Conservation (phyloP, 139 green algal species). For the Chlorella sp. region DNA sequence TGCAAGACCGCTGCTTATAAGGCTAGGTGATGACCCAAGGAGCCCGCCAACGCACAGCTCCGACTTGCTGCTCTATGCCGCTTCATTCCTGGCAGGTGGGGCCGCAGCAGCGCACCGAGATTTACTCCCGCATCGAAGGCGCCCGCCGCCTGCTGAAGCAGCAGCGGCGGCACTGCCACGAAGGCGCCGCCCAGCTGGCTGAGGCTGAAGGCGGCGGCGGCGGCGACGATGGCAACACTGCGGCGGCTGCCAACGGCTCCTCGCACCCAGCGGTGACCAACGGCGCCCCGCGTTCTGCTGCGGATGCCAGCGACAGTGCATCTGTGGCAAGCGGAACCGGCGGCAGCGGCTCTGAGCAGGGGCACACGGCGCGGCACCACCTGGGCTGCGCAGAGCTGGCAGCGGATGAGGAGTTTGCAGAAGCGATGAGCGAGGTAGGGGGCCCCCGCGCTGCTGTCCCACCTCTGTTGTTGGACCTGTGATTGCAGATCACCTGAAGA, state of each 20-base stretch:
- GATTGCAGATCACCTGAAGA: no score
- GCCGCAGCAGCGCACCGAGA: not conserved
- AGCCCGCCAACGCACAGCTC: no score
- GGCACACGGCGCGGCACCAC: not conserved
- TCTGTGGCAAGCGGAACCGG: not conserved
- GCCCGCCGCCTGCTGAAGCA: not conserved
- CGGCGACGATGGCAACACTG: not conserved
- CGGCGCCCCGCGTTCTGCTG: not conserved
- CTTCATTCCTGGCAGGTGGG: not conserved
- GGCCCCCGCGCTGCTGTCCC: not conserved
- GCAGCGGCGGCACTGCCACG: not conserved
- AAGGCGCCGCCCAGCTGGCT: not conserved
- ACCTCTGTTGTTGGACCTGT: no score
- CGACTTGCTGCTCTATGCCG: no score
- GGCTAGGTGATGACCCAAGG: no score
- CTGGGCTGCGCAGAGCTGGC: not conserved
- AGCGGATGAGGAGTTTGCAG: slow-evolving; percentile 8
- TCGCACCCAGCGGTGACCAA: not conserved
- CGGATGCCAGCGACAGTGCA: not conserved
- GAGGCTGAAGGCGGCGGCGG: not conserved
- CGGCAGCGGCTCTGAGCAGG: no score
- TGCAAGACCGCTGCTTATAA: no score
- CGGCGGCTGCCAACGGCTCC: not conserved
- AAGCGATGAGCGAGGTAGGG: not conserved
- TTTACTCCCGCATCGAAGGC: not conserved